phyloP scores from a whole-genome alignment of 2,329 filamentous ascomycete species.

The Cytospora piceicola region DNA sequence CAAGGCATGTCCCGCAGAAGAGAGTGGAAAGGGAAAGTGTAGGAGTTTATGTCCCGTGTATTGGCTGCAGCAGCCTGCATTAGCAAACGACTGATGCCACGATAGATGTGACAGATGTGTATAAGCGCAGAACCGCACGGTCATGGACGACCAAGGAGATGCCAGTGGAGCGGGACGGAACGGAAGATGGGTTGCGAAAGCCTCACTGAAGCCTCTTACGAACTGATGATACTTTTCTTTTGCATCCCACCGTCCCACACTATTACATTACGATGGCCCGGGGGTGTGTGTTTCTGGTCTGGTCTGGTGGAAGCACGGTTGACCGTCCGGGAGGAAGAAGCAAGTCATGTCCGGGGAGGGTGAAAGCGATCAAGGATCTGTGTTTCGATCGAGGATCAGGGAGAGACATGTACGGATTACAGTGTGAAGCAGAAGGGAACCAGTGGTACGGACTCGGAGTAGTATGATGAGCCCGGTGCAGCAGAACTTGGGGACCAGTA shows the following conservation, averaged over 20 bases:
- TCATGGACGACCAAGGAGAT: not conserved
- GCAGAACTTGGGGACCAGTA: not conserved
- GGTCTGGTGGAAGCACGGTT: constrained; percentile 11
- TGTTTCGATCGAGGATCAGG: not conserved
- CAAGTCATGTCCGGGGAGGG: constrained; percentile 6
- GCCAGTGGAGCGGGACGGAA: constrained; percentile 20
- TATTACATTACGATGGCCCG: constrained; percentile 1
- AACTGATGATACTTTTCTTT: constrained; percentile 1
- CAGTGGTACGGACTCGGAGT: not conserved
- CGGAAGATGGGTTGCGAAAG: not conserved
- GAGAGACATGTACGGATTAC: not conserved
- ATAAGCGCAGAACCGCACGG: constrained; percentile 11
- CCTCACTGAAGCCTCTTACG: constrained; percentile 16
- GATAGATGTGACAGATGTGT: constrained; percentile 11
- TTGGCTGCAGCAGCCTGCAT: constrained; percentile 16
- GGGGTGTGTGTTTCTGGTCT: not conserved
- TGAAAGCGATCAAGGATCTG: not conserved
- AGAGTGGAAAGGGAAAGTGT: not conserved
- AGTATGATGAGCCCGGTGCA: not conserved
- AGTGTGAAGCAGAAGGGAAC: not conserved
- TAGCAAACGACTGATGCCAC: constrained; percentile 17
- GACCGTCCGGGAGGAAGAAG: constrained; percentile 14
- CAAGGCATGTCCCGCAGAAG: constrained; percentile 10
- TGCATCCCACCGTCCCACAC: constrained; percentile 1
- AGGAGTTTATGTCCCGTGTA: constrained; percentile 14